Percentiles rank a stretch among this genome's conserved stretches.
Conservation (phyloP, 2,329 filamentous ascomycete genomes). For the Claviceps sp. region DNA sequence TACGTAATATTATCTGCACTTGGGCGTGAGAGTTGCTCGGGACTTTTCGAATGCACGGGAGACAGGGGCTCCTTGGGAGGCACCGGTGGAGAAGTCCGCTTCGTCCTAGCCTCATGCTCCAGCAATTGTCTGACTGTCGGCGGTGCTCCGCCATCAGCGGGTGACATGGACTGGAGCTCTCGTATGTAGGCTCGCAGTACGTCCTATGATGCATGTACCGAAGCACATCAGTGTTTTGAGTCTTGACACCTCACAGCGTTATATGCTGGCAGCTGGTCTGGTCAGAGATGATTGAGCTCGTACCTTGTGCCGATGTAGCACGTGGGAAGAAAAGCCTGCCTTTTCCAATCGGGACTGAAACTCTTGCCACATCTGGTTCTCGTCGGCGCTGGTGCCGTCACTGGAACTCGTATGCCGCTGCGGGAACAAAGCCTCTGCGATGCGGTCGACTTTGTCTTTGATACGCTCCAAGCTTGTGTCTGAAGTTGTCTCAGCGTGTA, state of each 20-base stretch:
- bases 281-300: conserved; percentile 9
- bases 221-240: neutral
- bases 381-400: conserved; percentile 25
- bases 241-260: neutral
- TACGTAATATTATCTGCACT: conserved; percentile 28
- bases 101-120: conserved; percentile 25
- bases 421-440: conserved; percentile 38
- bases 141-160: conserved; percentile 27
- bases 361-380: conserved; percentile 42
- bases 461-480: conserved; percentile 36
- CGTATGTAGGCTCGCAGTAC: conserved; percentile 47
- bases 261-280: neutral
- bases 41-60: conserved; percentile 18
- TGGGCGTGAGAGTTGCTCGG: conserved; percentile 16
- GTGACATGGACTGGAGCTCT: conserved; percentile 38
- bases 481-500: conserved; percentile 19
- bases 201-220: conserved; percentile 26
- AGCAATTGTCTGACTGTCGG: conserved; percentile 41
- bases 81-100: conserved; percentile 8
- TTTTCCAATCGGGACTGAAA: conserved; percentile 44
- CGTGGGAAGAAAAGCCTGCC: conserved; percentile 43
- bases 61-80: conserved; percentile 13
- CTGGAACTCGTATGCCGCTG: conserved; percentile 20
- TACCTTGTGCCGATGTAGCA: conserved; percentile 45
- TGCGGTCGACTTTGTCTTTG: conserved; percentile 45